Evolutionary conservation across 2,329 filamentous ascomycete species (phyloP).

Genomic region (Alternaria sp.): DNA sequence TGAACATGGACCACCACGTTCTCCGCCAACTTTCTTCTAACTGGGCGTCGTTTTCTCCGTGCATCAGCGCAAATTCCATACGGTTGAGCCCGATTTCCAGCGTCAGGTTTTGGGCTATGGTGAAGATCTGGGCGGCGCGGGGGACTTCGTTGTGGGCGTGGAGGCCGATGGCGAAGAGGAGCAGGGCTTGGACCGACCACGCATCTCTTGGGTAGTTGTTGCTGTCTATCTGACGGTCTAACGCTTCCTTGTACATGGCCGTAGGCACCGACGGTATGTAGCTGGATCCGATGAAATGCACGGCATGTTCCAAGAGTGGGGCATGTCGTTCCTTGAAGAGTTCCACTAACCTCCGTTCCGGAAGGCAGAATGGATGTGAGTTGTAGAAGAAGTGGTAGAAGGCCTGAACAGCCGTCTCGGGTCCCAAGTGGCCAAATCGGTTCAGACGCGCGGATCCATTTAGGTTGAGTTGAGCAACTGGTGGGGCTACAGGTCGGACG

Average conservation of each 20-base stretch:
- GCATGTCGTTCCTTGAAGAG: constrained; percentile 50
- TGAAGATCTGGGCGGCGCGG: constrained; percentile 70
- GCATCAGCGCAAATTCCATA: constrained; percentile 66
- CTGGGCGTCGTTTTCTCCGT: constrained; percentile 69
- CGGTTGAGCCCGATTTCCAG: constrained; percentile 79
- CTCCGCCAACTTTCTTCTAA: constrained; percentile 84
- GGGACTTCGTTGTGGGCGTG: constrained; percentile 77
- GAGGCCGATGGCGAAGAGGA: constrained; percentile 77
- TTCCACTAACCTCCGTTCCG: constrained; percentile 49
- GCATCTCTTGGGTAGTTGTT: constrained; percentile 43
- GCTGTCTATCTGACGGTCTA: constrained; percentile 41
- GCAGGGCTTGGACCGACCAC: constrained; percentile 76
- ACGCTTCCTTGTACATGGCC: constrained; percentile 52
- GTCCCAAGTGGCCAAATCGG: constrained; percentile 35
- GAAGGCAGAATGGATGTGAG: constrained; percentile 63
- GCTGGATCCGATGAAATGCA: constrained; percentile 64
- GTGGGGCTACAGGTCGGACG: constrained; percentile 25
- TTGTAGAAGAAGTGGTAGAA: constrained; percentile 60
- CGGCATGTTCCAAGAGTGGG: constrained; percentile 58
- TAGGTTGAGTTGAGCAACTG: constrained; percentile 39
- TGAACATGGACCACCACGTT: constrained; percentile 88
- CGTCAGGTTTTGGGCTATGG: constrained; percentile 72
- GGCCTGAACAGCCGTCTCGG: constrained; percentile 38
- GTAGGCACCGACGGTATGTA: constrained; percentile 56
- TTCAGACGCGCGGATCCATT: constrained; percentile 41